Base-by-base conservation (phyloP, 2,329 filamentous ascomycete genomes). In the Fusarium drepaniforme region DNA sequence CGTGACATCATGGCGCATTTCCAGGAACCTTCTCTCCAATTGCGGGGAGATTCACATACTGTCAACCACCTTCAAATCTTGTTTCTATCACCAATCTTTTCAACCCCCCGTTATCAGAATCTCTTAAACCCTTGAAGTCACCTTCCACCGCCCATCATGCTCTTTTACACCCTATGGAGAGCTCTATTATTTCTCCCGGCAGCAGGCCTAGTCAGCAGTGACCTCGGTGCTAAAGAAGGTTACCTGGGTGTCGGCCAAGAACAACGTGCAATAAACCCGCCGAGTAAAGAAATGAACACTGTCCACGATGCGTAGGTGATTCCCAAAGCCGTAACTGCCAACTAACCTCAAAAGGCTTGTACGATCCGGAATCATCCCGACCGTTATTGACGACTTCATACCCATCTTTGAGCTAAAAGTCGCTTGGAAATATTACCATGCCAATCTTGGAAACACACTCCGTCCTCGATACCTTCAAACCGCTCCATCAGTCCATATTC, bases 351-450 rank as follows among this genome's bases (percentile, higher is more conserved):
- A 3, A 35, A 77, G 75, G 23, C 64, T 77, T 0, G 5, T 62
- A 1, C 59, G 72, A 3, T 68, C 75, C 1, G 18, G 70, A 28
- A 75, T 77, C 6, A 77, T 77, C 3, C 75, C 75, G 0, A 76
- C 66, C 0, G 71, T 78, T 0, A 70, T 78, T 21, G 72, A 78
- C 3, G 76, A 78, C 2, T 78, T 77, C 35, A 70, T 58, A 3
- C 76, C 76, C 2, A 56, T 57, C 2, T 42, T 78, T 8, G 51
- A 23, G 2, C 67, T 78, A 6, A 51, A 44, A 3, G 76, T 64
- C 3, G 38, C 57, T 11, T 78, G 76, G 76, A 68, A 75, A 18
- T 61, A 67, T 5, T 51, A 60, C 23, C 58, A 62, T 0, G 76
- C 76, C 2, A 57, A 53, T 0, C 74, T 78, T 3, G 76, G 76